phyloP scores from a whole-genome alignment of 202 grass and related monocot species.

The Schoenoplectus triqueter region DNA sequence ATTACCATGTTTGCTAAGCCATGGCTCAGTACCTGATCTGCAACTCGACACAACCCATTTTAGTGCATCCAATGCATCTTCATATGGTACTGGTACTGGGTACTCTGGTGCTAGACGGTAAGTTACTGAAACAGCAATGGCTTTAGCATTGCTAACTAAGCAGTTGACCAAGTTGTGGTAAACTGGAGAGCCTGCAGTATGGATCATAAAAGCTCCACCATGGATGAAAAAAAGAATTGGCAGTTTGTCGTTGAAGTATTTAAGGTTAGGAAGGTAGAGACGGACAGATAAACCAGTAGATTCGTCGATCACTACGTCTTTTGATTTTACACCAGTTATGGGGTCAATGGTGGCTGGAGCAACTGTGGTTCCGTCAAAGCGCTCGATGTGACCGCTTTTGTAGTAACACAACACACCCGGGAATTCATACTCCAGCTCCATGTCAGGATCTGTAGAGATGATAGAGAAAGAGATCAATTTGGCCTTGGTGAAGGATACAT shows the following conservation, averaged over 20 bases:
- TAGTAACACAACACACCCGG: conserved; percentile 46
- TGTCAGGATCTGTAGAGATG: conserved; percentile 29
- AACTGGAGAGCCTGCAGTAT: conserved; percentile 55
- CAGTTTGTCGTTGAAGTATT: conserved; percentile 36
- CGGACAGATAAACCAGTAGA: conserved; percentile 48
- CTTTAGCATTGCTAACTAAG: conserved; percentile 48
- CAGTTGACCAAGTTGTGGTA: conserved; percentile 61
- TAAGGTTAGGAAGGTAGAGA: conserved; percentile 52
- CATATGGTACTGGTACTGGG: conserved; percentile 62
- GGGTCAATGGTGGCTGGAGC: conserved; percentile 54
- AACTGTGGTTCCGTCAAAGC: conserved; percentile 63
- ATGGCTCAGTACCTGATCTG: conserved; percentile 43
- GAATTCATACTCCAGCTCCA: conserved; percentile 59
- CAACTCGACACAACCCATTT: conserved; percentile 48
- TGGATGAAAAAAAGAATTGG: conserved; percentile 76
- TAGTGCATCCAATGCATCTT: conserved; percentile 63
- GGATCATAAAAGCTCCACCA: conserved; percentile 73
- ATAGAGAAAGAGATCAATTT: conserved; percentile 1
- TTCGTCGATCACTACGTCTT: conserved; percentile 63
- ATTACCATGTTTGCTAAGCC: conserved; percentile 59
- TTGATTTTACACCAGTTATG: conserved; percentile 54
- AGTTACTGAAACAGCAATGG: conserved; percentile 49
- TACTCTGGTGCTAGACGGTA: conserved; percentile 79
- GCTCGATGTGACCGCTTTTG: conserved; percentile 71
- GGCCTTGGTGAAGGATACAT: neutral